A percentile compares a stretch with the other conserved stretches of the same genome.
Evolutionary conservation across 2,329 filamentous ascomycete species (phyloP).

Genomic region (Ascochyta rabiei): DNA sequence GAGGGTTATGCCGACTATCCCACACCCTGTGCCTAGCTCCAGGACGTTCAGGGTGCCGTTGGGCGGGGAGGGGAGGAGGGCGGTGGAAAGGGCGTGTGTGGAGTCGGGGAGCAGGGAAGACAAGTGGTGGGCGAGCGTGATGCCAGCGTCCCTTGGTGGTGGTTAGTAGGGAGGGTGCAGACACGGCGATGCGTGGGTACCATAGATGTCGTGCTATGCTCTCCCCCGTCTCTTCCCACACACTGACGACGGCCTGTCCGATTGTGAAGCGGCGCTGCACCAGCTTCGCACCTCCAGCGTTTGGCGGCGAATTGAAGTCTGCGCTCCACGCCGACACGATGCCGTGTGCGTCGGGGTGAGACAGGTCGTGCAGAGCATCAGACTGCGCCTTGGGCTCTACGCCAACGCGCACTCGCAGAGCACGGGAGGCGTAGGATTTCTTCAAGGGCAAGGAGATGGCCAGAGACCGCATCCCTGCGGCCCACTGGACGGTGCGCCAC

Average conservation of each 20-base stretch:
- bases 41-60: slow-evolving; percentile 51
- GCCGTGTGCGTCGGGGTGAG: slow-evolving; percentile 45
- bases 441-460: slow-evolving; percentile 52
- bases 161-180: slow-evolving; percentile 1
- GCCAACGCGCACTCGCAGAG: slow-evolving; percentile 51
- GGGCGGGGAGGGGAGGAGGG: slow-evolving; percentile 2
- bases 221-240: slow-evolving; percentile 74
- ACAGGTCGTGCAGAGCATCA: slow-evolving; percentile 39
- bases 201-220: slow-evolving; percentile 75
- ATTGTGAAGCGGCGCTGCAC: slow-evolving; percentile 62
- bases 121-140: slow-evolving; percentile 62
- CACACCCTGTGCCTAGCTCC: slow-evolving; percentile 72
- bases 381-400: slow-evolving; percentile 31
- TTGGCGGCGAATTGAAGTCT: slow-evolving; percentile 47
- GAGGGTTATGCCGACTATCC: slow-evolving; percentile 68
- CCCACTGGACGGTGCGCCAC: slow-evolving; percentile 54
- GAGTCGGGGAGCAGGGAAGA: slow-evolving; percentile 46
- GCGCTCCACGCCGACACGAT: slow-evolving; percentile 65
- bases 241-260: slow-evolving; percentile 48
- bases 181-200: slow-evolving; percentile 47
- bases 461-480: slow-evolving; percentile 51
- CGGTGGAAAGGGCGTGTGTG: not conserved
- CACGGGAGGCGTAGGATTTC: slow-evolving; percentile 47
- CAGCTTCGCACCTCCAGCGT: slow-evolving; percentile 55
- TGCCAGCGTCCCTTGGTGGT: slow-evolving; percentile 60